Evolutionary conservation across 2,329 filamentous ascomycete species (phyloP).

Genomic region (Cadophora sp.): DNA sequence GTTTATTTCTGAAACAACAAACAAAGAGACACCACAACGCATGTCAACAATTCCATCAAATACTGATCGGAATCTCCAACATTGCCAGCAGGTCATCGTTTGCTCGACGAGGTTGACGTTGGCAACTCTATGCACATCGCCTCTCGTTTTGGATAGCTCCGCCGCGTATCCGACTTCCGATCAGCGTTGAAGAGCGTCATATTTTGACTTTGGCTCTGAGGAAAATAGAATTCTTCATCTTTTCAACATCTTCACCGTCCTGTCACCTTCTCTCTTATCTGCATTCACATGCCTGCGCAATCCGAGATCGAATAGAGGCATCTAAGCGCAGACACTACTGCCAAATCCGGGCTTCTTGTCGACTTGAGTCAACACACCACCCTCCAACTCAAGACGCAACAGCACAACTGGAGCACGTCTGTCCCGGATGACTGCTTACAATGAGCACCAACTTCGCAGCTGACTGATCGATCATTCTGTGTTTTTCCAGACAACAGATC

Average conservation of each 20-base stretch:
- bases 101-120: neutral
- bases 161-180: slow-evolving; percentile 1
- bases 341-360: neutral
- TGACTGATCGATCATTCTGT: slow-evolving; percentile 29
- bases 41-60: slow-evolving; percentile 6
- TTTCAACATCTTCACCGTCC: neutral
- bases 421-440: slow-evolving; percentile 37
- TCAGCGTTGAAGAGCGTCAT: slow-evolving; percentile 7
- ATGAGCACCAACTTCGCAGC: slow-evolving; percentile 24
- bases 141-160: slow-evolving; percentile 9
- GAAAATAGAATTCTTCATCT: neutral
- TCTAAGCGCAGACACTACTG: neutral
- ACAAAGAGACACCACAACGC: neutral
- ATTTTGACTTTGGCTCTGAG: neutral
- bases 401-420: slow-evolving; percentile 15
- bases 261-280: too few species aligned
- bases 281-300: neutral
- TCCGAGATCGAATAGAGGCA: too few species aligned
- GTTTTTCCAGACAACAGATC: neutral
- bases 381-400: neutral
- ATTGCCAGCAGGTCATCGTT: neutral
- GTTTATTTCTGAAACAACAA: slow-evolving; percentile 1
- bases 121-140: neutral
- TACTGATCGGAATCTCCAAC: slow-evolving; percentile 2
- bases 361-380: slow-evolving; percentile 8